Base-by-base conservation (phyloP, 192 early-diverging fungal species). In the Backusella australiensis region DNA sequence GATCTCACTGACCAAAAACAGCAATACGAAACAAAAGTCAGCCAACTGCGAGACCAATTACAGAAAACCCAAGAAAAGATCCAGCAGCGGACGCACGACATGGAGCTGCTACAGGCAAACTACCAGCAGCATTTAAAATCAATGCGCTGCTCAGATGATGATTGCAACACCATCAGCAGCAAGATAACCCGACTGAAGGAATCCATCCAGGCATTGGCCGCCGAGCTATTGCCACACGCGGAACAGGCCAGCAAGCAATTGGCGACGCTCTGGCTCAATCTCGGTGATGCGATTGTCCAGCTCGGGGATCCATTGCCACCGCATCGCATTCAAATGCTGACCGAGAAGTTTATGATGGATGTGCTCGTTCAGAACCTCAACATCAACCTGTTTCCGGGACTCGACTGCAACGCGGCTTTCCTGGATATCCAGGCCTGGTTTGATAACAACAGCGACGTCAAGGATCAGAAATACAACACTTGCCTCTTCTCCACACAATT, bases 271-370 rank as follows among this genome's bases (percentile, higher is more conserved):
- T 81, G 80, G 80, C 29, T 81, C 34, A 81, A 81, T 29, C 59
- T 81, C 29, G 67, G 71, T 23, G 52, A 29, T 14, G 32, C 67
- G 65, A 77, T 85, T 82, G 72, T 79, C 66, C 75, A 78, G 69
- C 32, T 80, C 34, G 80, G 85, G 69, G 67, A 78, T 72, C 78
- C 83, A 56, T 73, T 82, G 53, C 56, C 84, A 63, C 12, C 76
- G 2, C 42, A 85, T 34, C 80, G 80, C 11, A 78, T 86, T 34
- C 82, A 79, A 44, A 87, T 87, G 84, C 76, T 85, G 56, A 73
- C 85, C 34, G 83, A 87, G 71, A 87, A 87, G 63, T 87, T 81
- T 56, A 85, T 87, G 69, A 85, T 87, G 84, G 86, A 87, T 66
- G 79, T 78, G 8, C 68, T 87, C 35, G 74, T 87, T 17, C 77